Base-by-base conservation (phyloP, 2,329 filamentous ascomycete species). In the Biscogniauxia marginata region DNA sequence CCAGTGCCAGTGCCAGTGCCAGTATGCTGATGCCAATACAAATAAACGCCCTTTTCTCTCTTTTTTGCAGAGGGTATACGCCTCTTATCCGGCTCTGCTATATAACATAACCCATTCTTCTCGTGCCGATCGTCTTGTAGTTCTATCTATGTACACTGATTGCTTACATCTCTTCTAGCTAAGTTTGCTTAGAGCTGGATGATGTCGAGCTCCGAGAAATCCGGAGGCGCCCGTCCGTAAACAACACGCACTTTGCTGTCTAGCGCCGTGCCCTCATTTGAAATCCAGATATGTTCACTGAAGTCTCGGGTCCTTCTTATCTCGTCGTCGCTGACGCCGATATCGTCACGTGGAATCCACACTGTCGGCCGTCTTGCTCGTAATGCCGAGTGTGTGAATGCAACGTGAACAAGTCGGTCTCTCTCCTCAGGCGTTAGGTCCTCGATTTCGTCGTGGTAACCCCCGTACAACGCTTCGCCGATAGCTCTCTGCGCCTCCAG, bases 241-340 rank as follows among this genome's bases (percentile, higher is more conserved):
- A 96, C 84, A 4, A 96, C 91, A 18, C 89, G 85, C 24, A 85
- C 85, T 72, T 91, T 92, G 54, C 86, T 89, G 75, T 97, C 91
- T 64, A 98, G 77, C 8, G 91, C 90, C 19, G 93, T 92, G 56
- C 92, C 92, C 71, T 96, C 89, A 72, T 97, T 97, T 66, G 90
- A 96, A 70, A 98, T 92, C 90, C 92, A 96, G 52, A 98, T 89
- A 59, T 85, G 80, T 57, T 90, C 84, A 69, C 88, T 93, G 70
- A 92, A 89, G 49, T 81, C 79, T 62, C 87, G 82, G 6, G 92
- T 96, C 34, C 90, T 81, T 67, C 81, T 81, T 46, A 98, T 88
- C 76, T 99, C 95, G 64, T 98, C 93, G 65, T 96, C 91, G 63
- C 90, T 92, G 55, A 99, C 84, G 4, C 95, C 95, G 4, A 98